phyloP scores from a whole-genome alignment of 2,329 filamentous ascomycete species.

The Daldinia sp. region DNA sequence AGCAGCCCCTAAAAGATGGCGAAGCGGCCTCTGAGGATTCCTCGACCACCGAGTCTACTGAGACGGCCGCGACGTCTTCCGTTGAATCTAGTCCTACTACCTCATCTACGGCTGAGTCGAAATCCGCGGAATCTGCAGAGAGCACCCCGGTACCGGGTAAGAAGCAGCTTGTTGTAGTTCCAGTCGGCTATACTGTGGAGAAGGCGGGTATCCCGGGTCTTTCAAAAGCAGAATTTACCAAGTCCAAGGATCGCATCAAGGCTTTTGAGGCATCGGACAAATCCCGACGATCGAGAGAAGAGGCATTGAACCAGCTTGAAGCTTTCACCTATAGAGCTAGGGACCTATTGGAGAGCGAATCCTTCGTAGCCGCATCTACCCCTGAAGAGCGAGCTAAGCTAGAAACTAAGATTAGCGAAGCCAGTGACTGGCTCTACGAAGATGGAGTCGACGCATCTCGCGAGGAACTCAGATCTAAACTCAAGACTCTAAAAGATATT shows the following conservation, averaged over 20 bases:
- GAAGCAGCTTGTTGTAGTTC: conserved; percentile 65
- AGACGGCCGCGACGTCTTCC: conserved; percentile 56
- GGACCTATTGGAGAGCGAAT: conserved; percentile 80
- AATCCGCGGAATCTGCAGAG: conserved; percentile 59
- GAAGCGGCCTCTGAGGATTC: conserved; percentile 55
- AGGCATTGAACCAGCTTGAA: conserved; percentile 92
- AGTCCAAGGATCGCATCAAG: conserved; percentile 74
- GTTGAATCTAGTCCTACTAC: conserved; percentile 48
- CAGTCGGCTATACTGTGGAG: conserved; percentile 59
- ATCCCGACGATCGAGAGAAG: conserved; percentile 78
- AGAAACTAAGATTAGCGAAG: conserved; percentile 70
- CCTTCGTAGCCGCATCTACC: conserved; percentile 77
- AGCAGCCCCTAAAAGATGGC: conserved; percentile 75
- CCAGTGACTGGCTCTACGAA: conserved; percentile 90
- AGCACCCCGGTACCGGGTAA: conserved; percentile 65
- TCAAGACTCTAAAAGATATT: conserved; percentile 79
- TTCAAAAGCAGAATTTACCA: conserved; percentile 57
- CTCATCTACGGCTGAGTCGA: conserved; percentile 47
- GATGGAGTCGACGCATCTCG: conserved; percentile 80
- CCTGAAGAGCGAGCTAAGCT: conserved; percentile 72
- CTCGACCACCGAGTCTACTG: conserved; percentile 54
- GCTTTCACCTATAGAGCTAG: conserved; percentile 88
- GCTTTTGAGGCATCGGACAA: conserved; percentile 88
- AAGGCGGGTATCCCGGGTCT: conserved; percentile 61
- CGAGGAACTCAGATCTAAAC: conserved; percentile 76